Evolutionary conservation across 441 rosid species (phyloP).

Genomic region (Aleurites moluccanus): DNA sequence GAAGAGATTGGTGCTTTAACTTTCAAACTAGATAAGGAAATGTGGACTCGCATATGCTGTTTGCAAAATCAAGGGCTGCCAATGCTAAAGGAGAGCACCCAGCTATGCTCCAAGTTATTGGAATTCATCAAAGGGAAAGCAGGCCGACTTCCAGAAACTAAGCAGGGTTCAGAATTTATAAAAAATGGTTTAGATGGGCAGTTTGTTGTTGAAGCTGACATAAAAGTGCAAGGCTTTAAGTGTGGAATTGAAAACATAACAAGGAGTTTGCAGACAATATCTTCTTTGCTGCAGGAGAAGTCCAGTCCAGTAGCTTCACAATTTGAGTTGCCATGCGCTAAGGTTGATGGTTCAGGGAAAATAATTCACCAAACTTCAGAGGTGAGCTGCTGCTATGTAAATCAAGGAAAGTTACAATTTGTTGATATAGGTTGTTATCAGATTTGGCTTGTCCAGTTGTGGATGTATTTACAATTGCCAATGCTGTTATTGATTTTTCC

Average conservation of each 20-base stretch:
- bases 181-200: constrained; percentile 61
- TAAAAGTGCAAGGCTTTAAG: constrained; percentile 68
- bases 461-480: constrained; percentile 3
- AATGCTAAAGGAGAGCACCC: constrained; percentile 60
- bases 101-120: constrained; percentile 60
- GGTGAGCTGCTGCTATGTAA: constrained; percentile 35
- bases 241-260: constrained; percentile 68
- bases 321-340: constrained; percentile 30
- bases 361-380: constrained; percentile 46
- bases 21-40: constrained; percentile 74
- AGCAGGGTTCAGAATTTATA: constrained; percentile 34
- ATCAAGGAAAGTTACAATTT: background rate
- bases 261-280: constrained; percentile 72
- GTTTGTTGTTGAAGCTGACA: constrained; percentile 70
- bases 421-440: background rate
- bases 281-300: constrained; percentile 66
- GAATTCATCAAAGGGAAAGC: constrained; percentile 62
- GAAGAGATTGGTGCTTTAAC: constrained; percentile 52
- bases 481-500: constrained; percentile 16
- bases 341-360: constrained; percentile 32
- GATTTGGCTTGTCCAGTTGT: background rate
- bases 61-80: constrained; percentile 83
- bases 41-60: constrained; percentile 54
- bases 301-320: constrained; percentile 41
- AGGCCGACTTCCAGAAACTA: constrained; percentile 46